Conservation (phyloP, 129 eudicot species). For the Tagetes erecta region DNA sequence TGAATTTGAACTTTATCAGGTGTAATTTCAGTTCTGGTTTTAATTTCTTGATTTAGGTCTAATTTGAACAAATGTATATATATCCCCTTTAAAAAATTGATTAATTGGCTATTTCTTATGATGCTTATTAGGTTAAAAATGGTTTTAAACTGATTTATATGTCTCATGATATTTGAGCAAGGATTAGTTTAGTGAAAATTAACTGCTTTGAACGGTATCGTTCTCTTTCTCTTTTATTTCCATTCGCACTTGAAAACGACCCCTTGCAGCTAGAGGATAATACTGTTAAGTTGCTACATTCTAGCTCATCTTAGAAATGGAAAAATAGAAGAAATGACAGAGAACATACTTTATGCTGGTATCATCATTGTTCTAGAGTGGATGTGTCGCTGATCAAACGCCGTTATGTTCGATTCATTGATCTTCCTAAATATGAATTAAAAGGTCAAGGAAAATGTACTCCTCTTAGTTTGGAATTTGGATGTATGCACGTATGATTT, state of each 20-base stretch:
- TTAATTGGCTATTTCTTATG: neutral
- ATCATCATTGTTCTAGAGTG: neutral
- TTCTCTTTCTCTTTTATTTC: neutral
- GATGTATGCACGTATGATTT: neutral
- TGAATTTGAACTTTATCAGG: neutral
- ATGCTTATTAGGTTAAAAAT: neutral
- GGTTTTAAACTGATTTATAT: neutral
- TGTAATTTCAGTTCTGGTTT: neutral
- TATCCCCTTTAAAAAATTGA: neutral
- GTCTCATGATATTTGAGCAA: neutral
- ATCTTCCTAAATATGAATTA: neutral
- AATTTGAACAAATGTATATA: neutral
- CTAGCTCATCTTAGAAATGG: neutral
- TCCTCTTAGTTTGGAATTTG: constrained; percentile 1
- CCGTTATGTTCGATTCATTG: neutral
- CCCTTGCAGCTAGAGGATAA: neutral
- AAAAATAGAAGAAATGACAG: neutral
- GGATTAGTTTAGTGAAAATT: neutral
- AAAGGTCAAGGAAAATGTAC: neutral
- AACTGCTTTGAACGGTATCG: neutral
- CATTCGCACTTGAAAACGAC: neutral
- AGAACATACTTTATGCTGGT: neutral
- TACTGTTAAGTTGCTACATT: neutral
- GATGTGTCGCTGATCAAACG: neutral
- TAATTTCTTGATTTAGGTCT: neutral